Conservation (phyloP, 306 rosid genomes). For the Medicago lupulina region DNA sequence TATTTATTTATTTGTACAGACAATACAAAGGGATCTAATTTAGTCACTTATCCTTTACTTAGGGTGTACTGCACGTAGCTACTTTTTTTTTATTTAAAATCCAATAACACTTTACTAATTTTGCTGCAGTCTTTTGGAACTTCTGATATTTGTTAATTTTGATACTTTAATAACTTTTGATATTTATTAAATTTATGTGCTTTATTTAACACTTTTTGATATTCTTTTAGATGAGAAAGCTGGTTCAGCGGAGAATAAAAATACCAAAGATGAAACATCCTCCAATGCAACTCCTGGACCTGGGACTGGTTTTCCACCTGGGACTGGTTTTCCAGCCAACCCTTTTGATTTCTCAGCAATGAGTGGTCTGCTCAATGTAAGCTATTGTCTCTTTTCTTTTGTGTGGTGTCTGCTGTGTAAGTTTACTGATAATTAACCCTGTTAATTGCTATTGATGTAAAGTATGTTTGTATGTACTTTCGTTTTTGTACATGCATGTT, state of each 20-base stretch:
- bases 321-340: slow-evolving; percentile 59
- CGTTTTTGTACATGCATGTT: slow-evolving; percentile 8
- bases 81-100: not conserved
- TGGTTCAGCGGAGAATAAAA: slow-evolving; percentile 58
- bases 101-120: not conserved
- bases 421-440: slow-evolving; percentile 3
- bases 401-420: slow-evolving; percentile 2
- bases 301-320: slow-evolving; percentile 56
- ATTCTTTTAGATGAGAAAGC: slow-evolving; percentile 65
- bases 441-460: slow-evolving; percentile 36
- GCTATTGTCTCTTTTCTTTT: not conserved
- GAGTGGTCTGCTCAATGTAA: slow-evolving; percentile 94
- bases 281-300: slow-evolving; percentile 61
- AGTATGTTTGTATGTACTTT: slow-evolving; percentile 1
- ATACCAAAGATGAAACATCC: slow-evolving; percentile 58
- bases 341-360: slow-evolving; percentile 97
- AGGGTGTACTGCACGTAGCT: slow-evolving; percentile 25
- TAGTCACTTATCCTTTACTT: slow-evolving; percentile 33
- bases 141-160: slow-evolving; percentile 14
- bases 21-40: not conserved
- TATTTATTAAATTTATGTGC: slow-evolving; percentile 16
- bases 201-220: slow-evolving; percentile 31
- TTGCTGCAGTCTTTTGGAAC: not conserved
- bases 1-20: slow-evolving; percentile 5
- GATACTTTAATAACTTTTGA: not conserved